Conservation (phyloP, 129 eudicot genomes). For the Centaurea solstitialis region DNA sequence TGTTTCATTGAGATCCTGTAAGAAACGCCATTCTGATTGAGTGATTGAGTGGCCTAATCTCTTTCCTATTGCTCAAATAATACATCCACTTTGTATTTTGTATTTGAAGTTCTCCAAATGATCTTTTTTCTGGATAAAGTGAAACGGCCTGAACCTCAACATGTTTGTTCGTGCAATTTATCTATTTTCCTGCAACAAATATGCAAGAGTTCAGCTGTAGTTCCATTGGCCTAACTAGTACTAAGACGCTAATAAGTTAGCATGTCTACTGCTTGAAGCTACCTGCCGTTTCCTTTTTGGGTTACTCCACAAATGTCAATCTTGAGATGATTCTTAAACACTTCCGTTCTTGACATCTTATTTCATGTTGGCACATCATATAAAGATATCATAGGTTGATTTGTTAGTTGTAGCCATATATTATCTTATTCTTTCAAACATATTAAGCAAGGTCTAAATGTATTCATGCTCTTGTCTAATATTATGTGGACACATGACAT, state of each 20-base stretch:
- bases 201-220: not conserved
- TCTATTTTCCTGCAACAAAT: not conserved
- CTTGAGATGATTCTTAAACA: not conserved
- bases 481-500: not conserved
- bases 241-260: not conserved
- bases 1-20: not conserved
- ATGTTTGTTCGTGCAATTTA: no score
- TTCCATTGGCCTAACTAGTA: not conserved
- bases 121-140: not conserved
- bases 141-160: not conserved
- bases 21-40: no score
- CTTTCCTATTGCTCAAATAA: not conserved
- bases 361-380: not conserved
- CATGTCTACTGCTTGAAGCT: not conserved
- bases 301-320: not conserved
- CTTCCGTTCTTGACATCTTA: not conserved
- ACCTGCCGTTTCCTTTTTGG: not conserved
- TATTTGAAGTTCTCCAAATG: not conserved
- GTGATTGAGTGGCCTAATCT: not conserved
- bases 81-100: not conserved
- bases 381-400: not conserved
- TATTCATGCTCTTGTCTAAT: not conserved
- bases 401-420: not conserved
- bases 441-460: not conserved
- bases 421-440: not conserved